Conservation (phyloP, 225 moss, liverwort and hornwort genomes). For the Bryum argenteum region DNA sequence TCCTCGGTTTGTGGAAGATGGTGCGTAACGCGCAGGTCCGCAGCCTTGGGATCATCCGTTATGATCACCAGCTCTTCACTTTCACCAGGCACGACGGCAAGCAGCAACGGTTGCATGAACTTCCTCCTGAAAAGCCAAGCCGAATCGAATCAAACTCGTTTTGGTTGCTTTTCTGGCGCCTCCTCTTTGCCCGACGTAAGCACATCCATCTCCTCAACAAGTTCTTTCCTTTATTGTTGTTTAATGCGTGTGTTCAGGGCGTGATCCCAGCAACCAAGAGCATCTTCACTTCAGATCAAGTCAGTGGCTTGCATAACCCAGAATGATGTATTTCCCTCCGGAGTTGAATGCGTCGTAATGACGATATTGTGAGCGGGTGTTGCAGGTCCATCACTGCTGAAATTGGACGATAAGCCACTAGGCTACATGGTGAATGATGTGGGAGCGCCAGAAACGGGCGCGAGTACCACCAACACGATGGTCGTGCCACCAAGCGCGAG, state of each 20-base stretch:
- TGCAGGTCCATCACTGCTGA: not conserved
- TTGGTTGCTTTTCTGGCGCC: not conserved
- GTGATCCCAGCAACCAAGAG: not conserved
- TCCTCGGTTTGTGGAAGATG: conserved; percentile 34
- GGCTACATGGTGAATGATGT: conserved; percentile 38
- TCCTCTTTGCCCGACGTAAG: conserved; percentile 30
- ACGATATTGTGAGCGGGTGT: not conserved
- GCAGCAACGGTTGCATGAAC: not conserved
- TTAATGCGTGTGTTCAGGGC: conserved; percentile 23
- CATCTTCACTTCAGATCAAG: not conserved
- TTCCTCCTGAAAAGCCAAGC: not conserved
- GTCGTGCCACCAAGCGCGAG: too few species aligned
- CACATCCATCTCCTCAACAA: too few species aligned
- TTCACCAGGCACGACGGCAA: not conserved
- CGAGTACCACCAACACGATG: conserved; percentile 4
- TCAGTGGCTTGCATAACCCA: not conserved
- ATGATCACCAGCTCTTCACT: conserved; percentile 30
- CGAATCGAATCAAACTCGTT: too few species aligned
- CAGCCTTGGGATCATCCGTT: conserved; percentile 34
- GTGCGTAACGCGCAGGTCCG: conserved; percentile 37
- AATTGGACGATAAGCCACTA: conserved; percentile 26
- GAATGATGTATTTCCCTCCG: not conserved
- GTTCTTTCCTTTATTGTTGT: not conserved
- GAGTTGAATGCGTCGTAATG: not conserved
- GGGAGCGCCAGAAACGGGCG: not conserved